Evolutionary conservation across 352 stramenopile species (phyloP).

Genomic region (Globisporangium heterothallicum): DNA sequence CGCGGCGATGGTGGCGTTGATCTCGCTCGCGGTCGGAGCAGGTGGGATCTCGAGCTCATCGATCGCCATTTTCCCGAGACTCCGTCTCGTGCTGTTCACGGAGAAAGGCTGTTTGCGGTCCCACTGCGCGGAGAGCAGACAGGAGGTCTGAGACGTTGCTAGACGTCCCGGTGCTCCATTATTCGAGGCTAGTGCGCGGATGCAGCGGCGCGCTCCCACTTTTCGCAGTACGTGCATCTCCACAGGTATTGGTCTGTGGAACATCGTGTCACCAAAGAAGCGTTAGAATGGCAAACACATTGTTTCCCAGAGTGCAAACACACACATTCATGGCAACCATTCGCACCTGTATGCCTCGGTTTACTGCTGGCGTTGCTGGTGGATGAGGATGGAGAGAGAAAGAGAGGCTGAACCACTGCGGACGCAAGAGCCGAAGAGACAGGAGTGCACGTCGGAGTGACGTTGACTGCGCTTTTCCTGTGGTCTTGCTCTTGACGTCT

Average conservation of each 20-base stretch:
- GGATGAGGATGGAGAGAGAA: too few species aligned
- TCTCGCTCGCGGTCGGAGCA: constrained; percentile 50
- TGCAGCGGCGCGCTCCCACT: constrained; percentile 18
- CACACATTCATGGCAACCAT: too few species aligned
- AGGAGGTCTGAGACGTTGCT: constrained; percentile 9
- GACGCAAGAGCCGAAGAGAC: neutral
- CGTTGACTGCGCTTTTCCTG: neutral
- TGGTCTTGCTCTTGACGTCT: neutral
- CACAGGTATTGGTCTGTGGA: neutral
- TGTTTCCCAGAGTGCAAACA: too few species aligned
- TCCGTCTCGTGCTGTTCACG: constrained; percentile 4
- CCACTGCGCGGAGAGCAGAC: constrained; percentile 10
- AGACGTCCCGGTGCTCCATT: constrained; percentile 4
- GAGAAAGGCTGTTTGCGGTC: constrained; percentile 14
- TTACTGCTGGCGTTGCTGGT: too few species aligned
- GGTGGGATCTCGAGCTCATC: constrained; percentile 43
- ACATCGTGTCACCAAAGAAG: too few species aligned
- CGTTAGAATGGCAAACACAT: too few species aligned
- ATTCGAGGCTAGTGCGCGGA: constrained; percentile 7
- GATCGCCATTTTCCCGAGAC: constrained; percentile 6
- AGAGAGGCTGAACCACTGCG: too few species aligned
- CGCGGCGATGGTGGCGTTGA: constrained; percentile 60
- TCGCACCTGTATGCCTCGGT: too few species aligned
- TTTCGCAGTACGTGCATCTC: constrained; percentile 47
- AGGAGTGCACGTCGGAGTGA: neutral